Base-by-base conservation (phyloP, 2,329 filamentous ascomycete genomes). In the Paecilomyces sp. region DNA sequence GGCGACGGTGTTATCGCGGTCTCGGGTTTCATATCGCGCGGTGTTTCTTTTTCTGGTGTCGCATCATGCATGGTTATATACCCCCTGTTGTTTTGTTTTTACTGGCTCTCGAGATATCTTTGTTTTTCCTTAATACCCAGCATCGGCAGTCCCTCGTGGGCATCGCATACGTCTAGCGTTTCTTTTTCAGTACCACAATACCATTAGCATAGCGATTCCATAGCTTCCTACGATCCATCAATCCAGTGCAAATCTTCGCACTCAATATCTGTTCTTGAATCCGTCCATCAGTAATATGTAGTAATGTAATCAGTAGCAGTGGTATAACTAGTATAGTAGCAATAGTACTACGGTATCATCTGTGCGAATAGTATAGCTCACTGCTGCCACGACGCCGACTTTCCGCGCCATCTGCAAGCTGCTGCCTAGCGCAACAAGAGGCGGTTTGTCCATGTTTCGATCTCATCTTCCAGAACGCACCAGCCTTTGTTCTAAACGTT, bases 191-290 rank as follows among this genome's bases (percentile, higher is more conserved):
- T 30, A 53, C 22, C 51, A 25, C 28, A 30, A 30, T 53, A 25
- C 51, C 51, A 53, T 53, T 53, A 53, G 51, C 51, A 53, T 53
- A 53, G 51, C 51, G 51, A 15, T 53, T 24, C n/a, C 51, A 53
- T 47, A 47, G n/a, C 8, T 47, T 36, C 18, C 24, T 53, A 30
- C 24, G 9, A 53, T 30, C 50, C 51, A 53, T 18, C 22, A 53
- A 25, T 30, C 51, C n/a, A 53, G n/a, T 73, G 24, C 22, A 8
- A n/a, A 53, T 15, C 22, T 24, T 30, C 22, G 22, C 24, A 18
- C 15, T 7, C 36, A 47, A n/a, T n/a, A 47, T 18, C 15, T 15
- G n/a, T 47, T n/a, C 41, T 47, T 47, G 15, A 41, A 7, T 47
- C 15, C 6, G 41, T 47, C 18, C 3, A 18, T 18, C 7, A n/a